phyloP scores from a whole-genome alignment of 1,139 yeast species.

The Nakaseomyces glabratus region DNA sequence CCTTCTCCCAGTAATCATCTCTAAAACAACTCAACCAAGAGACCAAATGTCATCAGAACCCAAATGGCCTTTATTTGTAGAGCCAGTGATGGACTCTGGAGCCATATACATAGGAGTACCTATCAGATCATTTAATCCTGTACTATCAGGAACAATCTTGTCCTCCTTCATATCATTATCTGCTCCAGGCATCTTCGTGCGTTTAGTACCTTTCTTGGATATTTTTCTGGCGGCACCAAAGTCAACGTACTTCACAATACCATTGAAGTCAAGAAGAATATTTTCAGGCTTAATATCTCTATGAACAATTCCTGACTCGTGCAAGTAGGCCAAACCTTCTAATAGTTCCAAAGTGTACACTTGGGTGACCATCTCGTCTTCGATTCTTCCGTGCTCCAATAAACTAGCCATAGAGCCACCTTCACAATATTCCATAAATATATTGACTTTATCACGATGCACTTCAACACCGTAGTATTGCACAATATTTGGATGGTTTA shows the following conservation, averaged over 20 bases:
- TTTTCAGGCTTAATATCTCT: conserved; percentile 96
- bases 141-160: neutral
- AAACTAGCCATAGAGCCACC: conserved; percentile 87
- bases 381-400: conserved; percentile 83
- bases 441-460: conserved; percentile 88
- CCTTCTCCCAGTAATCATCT: conserved; percentile 75
- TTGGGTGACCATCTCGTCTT: conserved; percentile 89
- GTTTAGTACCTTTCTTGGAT: conserved; percentile 42
- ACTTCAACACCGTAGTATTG: conserved; percentile 97
- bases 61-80: conserved; percentile 53
- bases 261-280: conserved; percentile 80
- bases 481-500: conserved; percentile 91
- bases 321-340: conserved; percentile 91
- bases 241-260: conserved; percentile 90
- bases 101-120: conserved; percentile 99
- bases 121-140: conserved; percentile 42
- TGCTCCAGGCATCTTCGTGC: conserved; percentile 5
- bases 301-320: conserved; percentile 93
- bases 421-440: conserved; percentile 96
- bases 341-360: conserved; percentile 86
- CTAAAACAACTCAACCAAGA: conserved; percentile 69
- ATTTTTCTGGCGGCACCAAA: conserved; percentile 97
- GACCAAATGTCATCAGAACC: conserved; percentile 77
- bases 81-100: conserved; percentile 88
- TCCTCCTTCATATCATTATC: conserved; percentile 6